These are phyloP conservation scores for Penicillium dipodomyicola DNA, from an alignment of 495 filamentous ascomycete genomes.

Conservation along the genomic window DNA sequence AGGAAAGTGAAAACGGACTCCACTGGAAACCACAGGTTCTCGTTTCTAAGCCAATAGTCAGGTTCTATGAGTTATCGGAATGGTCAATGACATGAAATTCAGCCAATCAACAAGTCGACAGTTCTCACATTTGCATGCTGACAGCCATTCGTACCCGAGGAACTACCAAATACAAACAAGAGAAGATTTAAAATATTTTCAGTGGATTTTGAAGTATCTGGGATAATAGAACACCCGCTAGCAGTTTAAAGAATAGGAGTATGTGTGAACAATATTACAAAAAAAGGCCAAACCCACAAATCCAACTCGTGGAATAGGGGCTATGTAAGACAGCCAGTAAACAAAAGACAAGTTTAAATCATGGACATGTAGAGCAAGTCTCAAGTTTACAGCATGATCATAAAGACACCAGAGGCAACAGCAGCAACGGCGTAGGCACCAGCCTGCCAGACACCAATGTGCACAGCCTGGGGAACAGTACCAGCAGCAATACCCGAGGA, in stretches of 20 bases:
- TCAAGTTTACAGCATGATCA: constrained; percentile 68
- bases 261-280: constrained; percentile 12
- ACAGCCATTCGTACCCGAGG: not conserved
- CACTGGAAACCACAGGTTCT: not conserved
- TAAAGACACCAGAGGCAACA: constrained; percentile 63
- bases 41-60: not conserved
- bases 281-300: constrained; percentile 1
- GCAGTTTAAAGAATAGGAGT: constrained; percentile 1
- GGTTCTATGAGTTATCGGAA: not conserved
- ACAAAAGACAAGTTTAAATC: not conserved
- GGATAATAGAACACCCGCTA: constrained; percentile 9
- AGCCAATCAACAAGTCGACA: not conserved
- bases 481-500: constrained; percentile 43
- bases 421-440: constrained; percentile 68
- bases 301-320: not conserved
- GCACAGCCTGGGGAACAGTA: constrained; percentile 52
- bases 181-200: not conserved
- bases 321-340: not conserved
- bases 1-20: not conserved
- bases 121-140: not conserved
- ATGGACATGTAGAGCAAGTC: constrained; percentile 2
- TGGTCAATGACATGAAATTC: not conserved
- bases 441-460: constrained; percentile 61
- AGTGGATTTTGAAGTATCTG: not conserved
- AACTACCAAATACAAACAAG: not conserved